phyloP scores from a whole-genome alignment of 2,329 filamentous ascomycete species.

The Chaetomiaceae sp. region DNA sequence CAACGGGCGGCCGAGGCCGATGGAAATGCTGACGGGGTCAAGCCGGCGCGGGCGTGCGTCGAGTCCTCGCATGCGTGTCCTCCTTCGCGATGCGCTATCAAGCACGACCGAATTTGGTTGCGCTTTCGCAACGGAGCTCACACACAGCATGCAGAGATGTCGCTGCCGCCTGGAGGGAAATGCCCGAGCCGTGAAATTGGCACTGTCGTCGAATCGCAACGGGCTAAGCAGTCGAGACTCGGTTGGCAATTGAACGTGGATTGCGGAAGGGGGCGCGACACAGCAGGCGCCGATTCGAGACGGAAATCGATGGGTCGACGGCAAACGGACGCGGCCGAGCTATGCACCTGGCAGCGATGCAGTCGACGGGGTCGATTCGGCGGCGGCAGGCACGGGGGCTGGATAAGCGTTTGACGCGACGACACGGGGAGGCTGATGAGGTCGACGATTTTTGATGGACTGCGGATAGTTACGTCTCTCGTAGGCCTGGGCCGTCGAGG shows the following conservation, averaged over 20 bases:
- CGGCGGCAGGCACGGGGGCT: too few relatives aligned
- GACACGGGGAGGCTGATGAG: slow-evolving; percentile 13
- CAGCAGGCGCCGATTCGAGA: background rate
- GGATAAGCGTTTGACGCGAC: too few relatives aligned
- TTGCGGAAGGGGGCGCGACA: slow-evolving; percentile 9
- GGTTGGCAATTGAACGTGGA: slow-evolving; percentile 5
- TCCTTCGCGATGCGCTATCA: slow-evolving; percentile 4
- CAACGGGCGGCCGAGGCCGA: slow-evolving; percentile 20
- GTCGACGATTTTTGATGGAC: slow-evolving; percentile 26
- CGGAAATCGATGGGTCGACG: slow-evolving; percentile 2
- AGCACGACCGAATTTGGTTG: slow-evolving; percentile 11
- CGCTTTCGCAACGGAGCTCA: slow-evolving; percentile 9
- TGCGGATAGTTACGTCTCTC: too few relatives aligned
- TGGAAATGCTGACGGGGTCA: slow-evolving; percentile 8
- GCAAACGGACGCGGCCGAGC: too few relatives aligned
- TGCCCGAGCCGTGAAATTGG: slow-evolving; percentile 13
- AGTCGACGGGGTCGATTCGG: slow-evolving; percentile 9
- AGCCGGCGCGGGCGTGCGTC: slow-evolving; percentile 1
- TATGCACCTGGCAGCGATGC: slow-evolving; percentile 16
- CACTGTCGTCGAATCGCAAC: slow-evolving; percentile 21
- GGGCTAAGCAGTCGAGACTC: slow-evolving; percentile 12
- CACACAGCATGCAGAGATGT: slow-evolving; percentile 12
- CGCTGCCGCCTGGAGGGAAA: slow-evolving; percentile 16
- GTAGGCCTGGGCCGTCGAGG: slow-evolving; percentile 18
- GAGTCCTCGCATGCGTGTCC: slow-evolving; percentile 13